Percentiles rank a stretch among this genome's conserved stretches.
phyloP scores from a whole-genome alignment of 352 stramenopile genomes.

The Phytopythium cucurbitacearum region DNA sequence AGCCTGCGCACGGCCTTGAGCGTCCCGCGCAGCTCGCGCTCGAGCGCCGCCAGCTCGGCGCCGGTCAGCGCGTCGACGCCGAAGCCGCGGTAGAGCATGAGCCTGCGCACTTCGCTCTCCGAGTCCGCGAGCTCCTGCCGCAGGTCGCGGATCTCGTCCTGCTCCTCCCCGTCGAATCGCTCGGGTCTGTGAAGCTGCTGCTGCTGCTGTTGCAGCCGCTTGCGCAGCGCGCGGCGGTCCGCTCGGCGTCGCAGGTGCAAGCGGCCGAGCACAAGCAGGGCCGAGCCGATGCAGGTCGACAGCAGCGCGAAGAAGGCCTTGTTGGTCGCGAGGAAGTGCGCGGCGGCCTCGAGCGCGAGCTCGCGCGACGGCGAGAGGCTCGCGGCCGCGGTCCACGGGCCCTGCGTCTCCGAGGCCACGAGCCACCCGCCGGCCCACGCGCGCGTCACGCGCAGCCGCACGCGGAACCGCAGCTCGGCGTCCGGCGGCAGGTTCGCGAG shows the following conservation, averaged over 20 bases:
- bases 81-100: conserved; percentile 77
- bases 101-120: conserved; percentile 60
- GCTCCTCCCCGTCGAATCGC: conserved; percentile 25
- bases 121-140: conserved; percentile 74
- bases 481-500: conserved; percentile 46
- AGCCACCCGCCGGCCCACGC: conserved; percentile 31
- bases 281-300: conserved; percentile 40
- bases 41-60: conserved; percentile 47
- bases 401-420: conserved; percentile 49
- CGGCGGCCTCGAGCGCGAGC: conserved; percentile 47
- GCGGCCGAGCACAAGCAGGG: conserved; percentile 39
- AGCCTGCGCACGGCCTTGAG: conserved; percentile 32
- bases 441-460: conserved; percentile 33
- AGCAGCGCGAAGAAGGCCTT: conserved; percentile 44
- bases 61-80: conserved; percentile 49
- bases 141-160: conserved; percentile 62
- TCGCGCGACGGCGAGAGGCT: conserved; percentile 40
- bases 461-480: conserved; percentile 47
- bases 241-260: conserved; percentile 16
- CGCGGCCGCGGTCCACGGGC: conserved; percentile 46
- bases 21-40: conserved; percentile 48
- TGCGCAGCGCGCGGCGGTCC: conserved; percentile 3
- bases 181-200: conserved; percentile 4
- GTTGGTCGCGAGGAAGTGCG: conserved; percentile 41
- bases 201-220: conserved; percentile 8